Evolutionary conservation across 495 filamentous ascomycete species (phyloP).

Genomic region (Mycothermus thermophilus): DNA sequence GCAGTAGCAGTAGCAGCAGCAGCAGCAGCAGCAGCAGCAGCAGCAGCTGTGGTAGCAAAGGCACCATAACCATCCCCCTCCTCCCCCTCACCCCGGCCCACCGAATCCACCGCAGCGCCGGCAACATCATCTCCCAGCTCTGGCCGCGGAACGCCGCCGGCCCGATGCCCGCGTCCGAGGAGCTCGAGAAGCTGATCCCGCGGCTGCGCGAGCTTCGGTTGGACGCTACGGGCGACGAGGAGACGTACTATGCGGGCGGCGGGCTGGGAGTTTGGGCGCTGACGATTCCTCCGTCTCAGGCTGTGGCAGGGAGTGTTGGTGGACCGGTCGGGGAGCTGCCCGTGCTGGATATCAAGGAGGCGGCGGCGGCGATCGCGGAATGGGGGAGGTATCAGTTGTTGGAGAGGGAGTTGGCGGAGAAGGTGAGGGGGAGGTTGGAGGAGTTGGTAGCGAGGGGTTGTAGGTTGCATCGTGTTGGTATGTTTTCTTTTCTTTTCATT

Average conservation of each 20-base stretch:
- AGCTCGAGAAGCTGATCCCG: not conserved
- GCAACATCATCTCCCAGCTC: not conserved
- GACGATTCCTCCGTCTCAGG: conserved; percentile 44
- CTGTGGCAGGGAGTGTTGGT: too few relatives aligned
- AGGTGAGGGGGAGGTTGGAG: conserved; percentile 4
- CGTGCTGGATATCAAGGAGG: too few relatives aligned
- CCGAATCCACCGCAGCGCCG: not conserved
- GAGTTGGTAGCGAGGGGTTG: not conserved
- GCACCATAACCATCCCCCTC: too few relatives aligned
- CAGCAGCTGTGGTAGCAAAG: too few relatives aligned
- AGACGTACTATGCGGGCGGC: too few relatives aligned
- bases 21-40: too few relatives aligned
- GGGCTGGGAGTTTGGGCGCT: conserved; percentile 63
- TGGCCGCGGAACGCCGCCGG: not conserved
- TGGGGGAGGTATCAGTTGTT: not conserved
- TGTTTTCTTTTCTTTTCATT: not conserved
- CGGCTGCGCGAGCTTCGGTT: conserved; percentile 36
- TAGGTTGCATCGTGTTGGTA: not conserved
- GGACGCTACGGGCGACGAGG: not conserved
- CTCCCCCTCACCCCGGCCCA: not conserved
- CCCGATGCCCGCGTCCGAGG: not conserved
- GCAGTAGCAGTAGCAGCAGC: too few relatives aligned
- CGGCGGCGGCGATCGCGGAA: too few relatives aligned
- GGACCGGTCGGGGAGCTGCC: too few relatives aligned
- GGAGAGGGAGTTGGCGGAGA: conserved; percentile 3